Percentiles rank a stretch among this genome's conserved stretches.
These are phyloP conservation scores for Pontederia paniculata DNA, from an alignment of 176 grass and related monocot species.

Conservation along the genomic window DNA sequence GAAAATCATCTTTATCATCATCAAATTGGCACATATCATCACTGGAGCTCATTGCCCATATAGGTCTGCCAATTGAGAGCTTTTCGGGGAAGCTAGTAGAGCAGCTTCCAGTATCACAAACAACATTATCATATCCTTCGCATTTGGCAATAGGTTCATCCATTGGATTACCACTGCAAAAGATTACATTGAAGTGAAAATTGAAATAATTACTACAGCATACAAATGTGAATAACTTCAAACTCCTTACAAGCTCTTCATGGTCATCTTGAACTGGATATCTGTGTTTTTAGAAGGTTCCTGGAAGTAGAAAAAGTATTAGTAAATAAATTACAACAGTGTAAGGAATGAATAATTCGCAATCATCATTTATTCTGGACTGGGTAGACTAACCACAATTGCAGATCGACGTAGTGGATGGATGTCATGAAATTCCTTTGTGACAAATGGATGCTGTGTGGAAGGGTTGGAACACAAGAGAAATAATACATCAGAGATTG, in stretches of 20 bases:
- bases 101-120: constrained; percentile 24
- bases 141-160: not conserved
- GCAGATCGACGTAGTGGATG: constrained; percentile 28
- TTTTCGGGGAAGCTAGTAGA: constrained; percentile 35
- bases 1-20: constrained; percentile 53
- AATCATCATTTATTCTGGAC: not conserved
- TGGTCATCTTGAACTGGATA: constrained; percentile 24
- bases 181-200: not conserved
- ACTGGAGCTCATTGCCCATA: constrained; percentile 50
- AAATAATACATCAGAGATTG: not conserved
- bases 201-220: not conserved
- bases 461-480: constrained; percentile 23
- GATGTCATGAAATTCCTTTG: constrained; percentile 37
- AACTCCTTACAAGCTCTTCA: constrained; percentile 36
- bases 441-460: constrained; percentile 89
- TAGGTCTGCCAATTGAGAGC: constrained; percentile 36
- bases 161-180: not conserved
- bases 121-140: constrained; percentile 12
- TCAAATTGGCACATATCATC: constrained; percentile 70
- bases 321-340: not conserved
- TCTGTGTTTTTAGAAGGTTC: constrained; percentile 35
- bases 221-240: constrained; percentile 1
- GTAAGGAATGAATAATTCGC: not conserved
- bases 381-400: constrained; percentile 31
- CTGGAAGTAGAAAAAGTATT: constrained; percentile 25